Evolutionary conservation across 2,329 filamentous ascomycete species (phyloP).

Genomic region (Beauveria sp.): DNA sequence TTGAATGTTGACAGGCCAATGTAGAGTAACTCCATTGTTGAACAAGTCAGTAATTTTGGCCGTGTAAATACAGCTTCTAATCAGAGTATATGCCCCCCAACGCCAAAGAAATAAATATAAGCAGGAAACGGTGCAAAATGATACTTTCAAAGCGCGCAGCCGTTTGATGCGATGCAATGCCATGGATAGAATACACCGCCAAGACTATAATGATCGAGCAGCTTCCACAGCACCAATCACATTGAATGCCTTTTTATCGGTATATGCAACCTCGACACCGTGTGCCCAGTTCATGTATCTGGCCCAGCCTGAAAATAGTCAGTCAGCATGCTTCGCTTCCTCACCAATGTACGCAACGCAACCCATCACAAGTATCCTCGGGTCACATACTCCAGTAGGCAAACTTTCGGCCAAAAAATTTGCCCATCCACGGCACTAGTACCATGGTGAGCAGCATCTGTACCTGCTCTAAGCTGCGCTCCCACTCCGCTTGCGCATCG

Average conservation of each 20-base stretch:
- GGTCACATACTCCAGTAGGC: conserved; percentile 83
- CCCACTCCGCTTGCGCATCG: conserved; percentile 92
- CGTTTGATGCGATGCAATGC: background rate
- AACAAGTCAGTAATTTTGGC: background rate
- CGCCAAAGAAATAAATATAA: background rate
- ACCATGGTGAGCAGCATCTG: conserved; percentile 93
- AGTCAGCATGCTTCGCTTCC: conserved; percentile 1
- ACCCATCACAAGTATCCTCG: background rate
- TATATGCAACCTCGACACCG: conserved; percentile 61
- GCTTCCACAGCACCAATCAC: conserved; percentile 57
- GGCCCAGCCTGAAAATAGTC: conserved; percentile 62
- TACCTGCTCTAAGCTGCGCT: conserved; percentile 85
- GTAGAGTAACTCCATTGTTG: background rate
- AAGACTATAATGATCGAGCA: conserved; percentile 42
- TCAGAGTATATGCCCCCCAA: background rate
- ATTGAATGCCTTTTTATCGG: conserved; percentile 56
- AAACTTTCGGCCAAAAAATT: conserved; percentile 90
- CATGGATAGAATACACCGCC: background rate
- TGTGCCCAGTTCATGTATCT: conserved; percentile 95
- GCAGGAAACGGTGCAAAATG: background rate
- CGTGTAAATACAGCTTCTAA: background rate
- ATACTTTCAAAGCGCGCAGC: background rate
- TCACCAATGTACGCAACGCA: background rate
- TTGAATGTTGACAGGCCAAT: background rate
- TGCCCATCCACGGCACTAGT: conserved; percentile 85